Base-by-base conservation (phyloP, 2,329 filamentous ascomycete species). In the Celoporthe dispersa region DNA sequence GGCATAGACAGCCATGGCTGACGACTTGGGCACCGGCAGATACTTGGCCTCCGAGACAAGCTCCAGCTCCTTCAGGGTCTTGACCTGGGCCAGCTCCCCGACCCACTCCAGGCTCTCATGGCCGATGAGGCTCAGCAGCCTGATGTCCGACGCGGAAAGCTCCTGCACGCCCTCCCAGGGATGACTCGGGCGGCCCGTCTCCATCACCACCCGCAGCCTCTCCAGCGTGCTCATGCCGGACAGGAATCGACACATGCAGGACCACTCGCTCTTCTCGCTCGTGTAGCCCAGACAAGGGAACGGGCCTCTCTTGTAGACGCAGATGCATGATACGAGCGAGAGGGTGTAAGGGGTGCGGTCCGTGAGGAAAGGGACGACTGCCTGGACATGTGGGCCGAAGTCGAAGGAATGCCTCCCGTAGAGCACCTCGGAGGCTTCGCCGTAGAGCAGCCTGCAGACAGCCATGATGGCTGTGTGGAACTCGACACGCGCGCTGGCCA, bases 381-480 rank as follows among this genome's bases (percentile, higher is more conserved):
- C 87, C 77, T 91, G 88, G 73, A 91, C 81, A 77, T 88, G 83
- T 63, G 83, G 82, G 71, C 85, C 85, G 76, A 91, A 91, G 74
- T 86, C 84, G 76, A 91, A 90, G 0, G 80, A 80, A 75, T 89
- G 86, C 68, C 77, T 80, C 9, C 80, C 81, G 77, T 91, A 91
- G 3, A 91, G 79, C 22, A 87, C 76, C 69, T 85, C 81, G 4
- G 84, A 79, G n/a, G 86, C 84, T 76, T 91, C 88, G 70, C 82
- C 79, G 76, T 90, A 81, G 65, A 89, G 80, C 67, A 81, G 81
- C 55, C 80, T 80, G 74, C 81, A 85, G 28, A 80, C 81, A 64
- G 78, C 75, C 82, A 88, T 79, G 74, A 86, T 80, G 65, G 83
- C 74, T 39, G 81, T 76, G 78, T 86, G 79, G 74, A 84, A 76